A percentile compares a stretch with the other conserved stretches of the same genome.
Conservation (phyloP, 1,139 yeast species). For the Kurtzmaniella quercitrusa region DNA sequence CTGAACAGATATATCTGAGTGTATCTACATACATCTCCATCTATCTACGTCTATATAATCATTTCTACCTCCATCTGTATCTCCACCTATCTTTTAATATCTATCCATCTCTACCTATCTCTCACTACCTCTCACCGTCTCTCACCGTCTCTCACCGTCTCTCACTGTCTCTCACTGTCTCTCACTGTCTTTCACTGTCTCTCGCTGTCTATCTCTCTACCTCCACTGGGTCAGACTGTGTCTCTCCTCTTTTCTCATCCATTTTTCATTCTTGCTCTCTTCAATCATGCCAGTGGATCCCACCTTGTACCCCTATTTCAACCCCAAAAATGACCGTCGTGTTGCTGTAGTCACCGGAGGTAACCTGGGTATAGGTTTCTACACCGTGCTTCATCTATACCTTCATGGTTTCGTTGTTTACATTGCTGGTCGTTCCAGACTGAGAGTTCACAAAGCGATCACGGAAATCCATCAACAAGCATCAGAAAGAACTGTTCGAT, state of each 20-base stretch:
- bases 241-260: background rate
- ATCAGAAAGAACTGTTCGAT: constrained; percentile 1
- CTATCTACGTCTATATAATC: too few species aligned
- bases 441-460: constrained; percentile 52
- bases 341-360: constrained; percentile 79
- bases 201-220: too few species aligned
- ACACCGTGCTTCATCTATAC: constrained; percentile 68
- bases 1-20: too few species aligned
- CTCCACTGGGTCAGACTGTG: too few species aligned
- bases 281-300: constrained; percentile 13
- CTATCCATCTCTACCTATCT: too few species aligned
- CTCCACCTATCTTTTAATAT: too few species aligned
- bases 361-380: constrained; percentile 77
- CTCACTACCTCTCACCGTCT: too few species aligned
- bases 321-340: constrained; percentile 41
- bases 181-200: too few species aligned
- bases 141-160: too few species aligned
- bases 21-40: too few species aligned
- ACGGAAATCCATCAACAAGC: constrained; percentile 28
- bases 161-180: too few species aligned
- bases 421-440: constrained; percentile 62
- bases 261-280: background rate
- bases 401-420: constrained; percentile 76
- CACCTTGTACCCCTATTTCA: constrained; percentile 29
- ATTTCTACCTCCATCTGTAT: too few species aligned